Evolutionary conservation across 192 early-diverging fungal genomes (phyloP), one percentile per base, ranked within the genome.

Genomic region (Borealophlyctis nickersoniae): DNA sequence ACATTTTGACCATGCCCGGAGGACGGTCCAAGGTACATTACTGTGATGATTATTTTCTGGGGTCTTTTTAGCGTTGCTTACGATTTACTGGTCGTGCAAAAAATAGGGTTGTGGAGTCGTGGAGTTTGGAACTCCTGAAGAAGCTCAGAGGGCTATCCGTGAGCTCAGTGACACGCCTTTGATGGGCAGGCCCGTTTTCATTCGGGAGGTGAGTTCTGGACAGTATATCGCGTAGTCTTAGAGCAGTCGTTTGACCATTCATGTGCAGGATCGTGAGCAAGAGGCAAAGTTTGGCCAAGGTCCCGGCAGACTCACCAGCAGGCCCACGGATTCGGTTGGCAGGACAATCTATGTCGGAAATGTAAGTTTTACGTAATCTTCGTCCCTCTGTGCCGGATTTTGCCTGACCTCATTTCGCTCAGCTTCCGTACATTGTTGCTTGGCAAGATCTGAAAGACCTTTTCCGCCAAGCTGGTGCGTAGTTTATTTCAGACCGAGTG

Each of bases 401-500:
- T 59, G 27, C 13, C 2, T 65, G 13, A 60, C 52, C 22, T 57
- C 11, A 49, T 2, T n/a, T 3, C 16, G 23, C 39, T 61, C 49
- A 92, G 92, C 71, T 93, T 1, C 91, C 92, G 4, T 88, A 82
- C 66, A 76, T 81, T 30, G 83, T 89, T 35, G 85, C 83, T 31
- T 92, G 91, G 91, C 88, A 94, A 73, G 91, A 94, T 57, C 52
- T 94, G 71, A 94, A 94, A 60, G 90, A 91, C 70, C 65, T 92
- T 36, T 93, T 92, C 74, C 80, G 89, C 56, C 80, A 80, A 69
- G 86, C 89, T 32, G 89, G 85, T 64, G 50, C 0, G 62, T 55
- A 24, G 14, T 64, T 7, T n/a, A 67, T 59, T 49, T 69, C 14
- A 29, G 31, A 9, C 7, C 29, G 28, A 31, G 29, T 58, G 29